Conservation (phyloP, 2,329 filamentous ascomycete genomes). For the Keithomyces neogunnii region DNA sequence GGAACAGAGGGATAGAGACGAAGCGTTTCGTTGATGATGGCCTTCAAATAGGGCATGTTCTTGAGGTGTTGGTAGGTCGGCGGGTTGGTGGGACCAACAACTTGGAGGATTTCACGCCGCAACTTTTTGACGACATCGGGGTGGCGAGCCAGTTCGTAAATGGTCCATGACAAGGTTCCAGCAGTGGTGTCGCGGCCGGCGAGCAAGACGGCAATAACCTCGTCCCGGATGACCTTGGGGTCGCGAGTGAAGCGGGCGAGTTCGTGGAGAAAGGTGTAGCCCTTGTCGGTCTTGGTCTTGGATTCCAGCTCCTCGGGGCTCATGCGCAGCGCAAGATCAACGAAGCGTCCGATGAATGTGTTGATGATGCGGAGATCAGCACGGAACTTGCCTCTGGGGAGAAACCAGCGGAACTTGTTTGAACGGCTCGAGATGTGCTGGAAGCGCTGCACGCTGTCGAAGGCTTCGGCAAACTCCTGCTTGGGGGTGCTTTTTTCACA, state of each 20-base stretch:
- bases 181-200: constrained; percentile 87
- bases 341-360: constrained; percentile 66
- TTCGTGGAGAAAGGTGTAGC: constrained; percentile 80
- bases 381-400: constrained; percentile 60
- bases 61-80: constrained; percentile 78
- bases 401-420: constrained; percentile 24
- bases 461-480: constrained; percentile 58
- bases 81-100: constrained; percentile 52
- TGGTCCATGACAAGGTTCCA: constrained; percentile 66
- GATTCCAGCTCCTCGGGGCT: constrained; percentile 52
- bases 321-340: constrained; percentile 56
- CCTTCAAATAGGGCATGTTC: constrained; percentile 73
- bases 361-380: constrained; percentile 60
- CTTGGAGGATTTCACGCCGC: constrained; percentile 60
- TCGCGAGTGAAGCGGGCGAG: constrained; percentile 69
- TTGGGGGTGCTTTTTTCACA: constrained; percentile 32
- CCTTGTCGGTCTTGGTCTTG: constrained; percentile 61
- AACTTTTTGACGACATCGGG: constrained; percentile 60
- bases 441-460: constrained; percentile 59
- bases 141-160: constrained; percentile 72
- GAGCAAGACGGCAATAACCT: constrained; percentile 73
- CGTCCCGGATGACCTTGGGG: constrained; percentile 66
- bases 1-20: constrained; percentile 72
- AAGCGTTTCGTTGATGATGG: constrained; percentile 68
- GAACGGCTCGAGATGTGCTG: constrained; percentile 50